Conservation (phyloP, 805 yeast species). For the Tetrapisispora taiwanensis region DNA sequence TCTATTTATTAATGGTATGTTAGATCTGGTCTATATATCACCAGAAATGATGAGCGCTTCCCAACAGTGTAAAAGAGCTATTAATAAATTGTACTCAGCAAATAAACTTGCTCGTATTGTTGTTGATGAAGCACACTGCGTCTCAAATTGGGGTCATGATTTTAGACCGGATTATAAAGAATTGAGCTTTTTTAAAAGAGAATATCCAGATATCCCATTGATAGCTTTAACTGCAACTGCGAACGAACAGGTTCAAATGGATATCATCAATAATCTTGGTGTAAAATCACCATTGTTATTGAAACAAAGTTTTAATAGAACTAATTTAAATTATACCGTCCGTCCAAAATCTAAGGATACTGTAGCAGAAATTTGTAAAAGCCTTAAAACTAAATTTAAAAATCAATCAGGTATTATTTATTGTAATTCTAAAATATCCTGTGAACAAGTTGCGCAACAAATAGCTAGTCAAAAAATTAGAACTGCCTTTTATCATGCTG, state of each 20-base stretch:
- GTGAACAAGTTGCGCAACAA: constrained; percentile 71
- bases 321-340: constrained; percentile 74
- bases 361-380: constrained; percentile 49
- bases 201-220: constrained; percentile 74
- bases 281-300: constrained; percentile 54
- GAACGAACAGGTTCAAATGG: constrained; percentile 78
- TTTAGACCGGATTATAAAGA: constrained; percentile 92
- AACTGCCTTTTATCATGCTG: constrained; percentile 85
- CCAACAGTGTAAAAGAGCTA: constrained; percentile 53
- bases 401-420: constrained; percentile 80
- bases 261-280: constrained; percentile 70
- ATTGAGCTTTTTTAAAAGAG: constrained; percentile 58
- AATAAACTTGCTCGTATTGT: constrained; percentile 72
- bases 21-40: constrained; percentile 77
- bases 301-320: constrained; percentile 88
- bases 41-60: constrained; percentile 92
- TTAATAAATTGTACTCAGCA: constrained; percentile 45
- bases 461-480: constrained; percentile 50
- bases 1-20: constrained; percentile 51
- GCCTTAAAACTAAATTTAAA: constrained; percentile 41
- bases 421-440: constrained; percentile 81
- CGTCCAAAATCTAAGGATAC: constrained; percentile 48
- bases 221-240: constrained; percentile 99
- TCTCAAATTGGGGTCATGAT: constrained; percentile 98
- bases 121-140: constrained; percentile 97